A percentile compares a stretch with the other conserved stretches of the same genome.
Conservation (phyloP, 2,329 filamentous ascomycete species). For the Fusarium oxysporum region DNA sequence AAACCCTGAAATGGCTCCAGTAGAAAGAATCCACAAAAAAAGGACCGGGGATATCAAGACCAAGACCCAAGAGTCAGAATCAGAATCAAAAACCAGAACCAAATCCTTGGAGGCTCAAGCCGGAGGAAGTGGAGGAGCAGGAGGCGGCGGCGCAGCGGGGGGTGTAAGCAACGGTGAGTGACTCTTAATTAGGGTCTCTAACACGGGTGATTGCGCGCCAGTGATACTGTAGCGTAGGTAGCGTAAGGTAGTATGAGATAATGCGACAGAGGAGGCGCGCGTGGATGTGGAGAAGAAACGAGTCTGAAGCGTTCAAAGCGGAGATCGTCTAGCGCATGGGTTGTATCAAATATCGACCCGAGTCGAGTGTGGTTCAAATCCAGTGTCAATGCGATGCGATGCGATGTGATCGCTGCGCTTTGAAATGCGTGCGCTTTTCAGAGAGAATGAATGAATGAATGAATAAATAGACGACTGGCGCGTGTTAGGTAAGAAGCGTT, state of each 20-base stretch:
- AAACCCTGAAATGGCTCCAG: conserved; percentile 22
- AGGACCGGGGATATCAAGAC: conserved; percentile 27
- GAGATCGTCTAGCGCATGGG: conserved; percentile 30
- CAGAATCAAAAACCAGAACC: conserved; percentile 13
- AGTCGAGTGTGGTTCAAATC: conserved; percentile 32
- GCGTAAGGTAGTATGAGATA: conserved; percentile 31
- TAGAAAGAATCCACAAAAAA: conserved; percentile 25
- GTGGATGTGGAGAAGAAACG: conserved; percentile 45
- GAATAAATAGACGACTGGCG: not conserved
- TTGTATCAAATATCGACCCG: conserved; percentile 25
- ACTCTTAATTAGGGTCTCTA: conserved; percentile 26
- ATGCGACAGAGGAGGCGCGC: conserved; percentile 43
- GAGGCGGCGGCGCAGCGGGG: conserved; percentile 36
- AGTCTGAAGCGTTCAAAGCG: conserved; percentile 39
- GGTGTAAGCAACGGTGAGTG: conserved; percentile 35
- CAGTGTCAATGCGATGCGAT: conserved; percentile 29
- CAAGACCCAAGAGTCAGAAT: conserved; percentile 15
- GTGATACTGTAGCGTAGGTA: conserved; percentile 26
- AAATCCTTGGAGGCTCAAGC: conserved; percentile 16
- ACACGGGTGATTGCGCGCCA: conserved; percentile 29
- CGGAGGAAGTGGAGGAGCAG: conserved; percentile 27
- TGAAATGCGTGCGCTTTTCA: conserved; percentile 14
- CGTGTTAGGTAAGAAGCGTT: not conserved
- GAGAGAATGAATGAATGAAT: conserved; percentile 1
- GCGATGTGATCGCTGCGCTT: conserved; percentile 21